Percentiles rank a stretch among this genome's conserved stretches.
Evolutionary conservation across 2,329 filamentous ascomycete genomes (phyloP).

Genomic region (Nemania abortiva): DNA sequence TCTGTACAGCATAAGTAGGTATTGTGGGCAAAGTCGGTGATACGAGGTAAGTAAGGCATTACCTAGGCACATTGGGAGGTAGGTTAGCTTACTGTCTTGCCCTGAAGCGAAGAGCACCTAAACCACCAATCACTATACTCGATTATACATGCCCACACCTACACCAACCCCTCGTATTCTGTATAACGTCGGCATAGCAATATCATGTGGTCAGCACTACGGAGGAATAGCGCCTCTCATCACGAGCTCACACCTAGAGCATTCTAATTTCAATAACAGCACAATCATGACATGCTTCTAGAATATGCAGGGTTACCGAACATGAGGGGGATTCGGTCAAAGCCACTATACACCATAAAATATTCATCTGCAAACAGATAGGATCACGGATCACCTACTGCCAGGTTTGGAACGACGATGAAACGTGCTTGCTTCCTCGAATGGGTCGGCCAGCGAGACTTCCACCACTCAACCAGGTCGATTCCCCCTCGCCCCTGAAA

Average conservation of each 20-base stretch:
- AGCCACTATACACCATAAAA: not conserved
- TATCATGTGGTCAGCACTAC: constrained; percentile 6
- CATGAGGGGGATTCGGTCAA: not conserved
- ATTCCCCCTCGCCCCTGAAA: constrained; percentile 24
- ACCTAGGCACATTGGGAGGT: not conserved
- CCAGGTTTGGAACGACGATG: constrained; percentile 20
- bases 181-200: constrained; percentile 2
- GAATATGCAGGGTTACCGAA: constrained; percentile 8
- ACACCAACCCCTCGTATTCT: constrained; percentile 11
- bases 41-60: constrained; percentile 20
- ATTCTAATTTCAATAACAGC: not conserved
- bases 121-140: not conserved
- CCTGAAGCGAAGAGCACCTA: too few species aligned
- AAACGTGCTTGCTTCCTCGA: constrained; percentile 25
- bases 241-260: constrained; percentile 11
- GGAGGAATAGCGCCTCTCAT: constrained; percentile 14
- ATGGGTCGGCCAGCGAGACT: constrained; percentile 4
- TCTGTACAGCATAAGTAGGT: not conserved
- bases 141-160: not conserved
- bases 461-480: not conserved
- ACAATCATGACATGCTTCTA: constrained; percentile 7
- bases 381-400: not conserved
- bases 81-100: constrained; percentile 2
- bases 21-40: not conserved
- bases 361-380: constrained; percentile 16